Base-by-base conservation (phyloP, 768 basidiomycete species). In the Tylopilus subfusipes region DNA sequence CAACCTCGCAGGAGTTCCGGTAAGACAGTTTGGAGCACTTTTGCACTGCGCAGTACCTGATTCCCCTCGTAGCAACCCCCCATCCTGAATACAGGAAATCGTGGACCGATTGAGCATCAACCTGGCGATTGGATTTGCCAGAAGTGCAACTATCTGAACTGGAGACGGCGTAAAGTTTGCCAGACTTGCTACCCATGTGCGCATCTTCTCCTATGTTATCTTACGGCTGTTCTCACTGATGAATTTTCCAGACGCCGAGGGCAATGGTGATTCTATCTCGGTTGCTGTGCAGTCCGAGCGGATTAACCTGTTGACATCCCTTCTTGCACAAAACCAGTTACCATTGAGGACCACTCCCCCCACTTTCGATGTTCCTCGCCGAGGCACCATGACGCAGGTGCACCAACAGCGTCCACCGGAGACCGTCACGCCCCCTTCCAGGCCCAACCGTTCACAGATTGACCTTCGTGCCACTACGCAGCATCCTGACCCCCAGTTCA, bases 61-160 rank as follows among this genome's bases (percentile, higher is more conserved):
- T 56, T 27, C 38, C 29, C 46, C 5, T 34, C 24, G 18, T 67
- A 88, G 84, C 88, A 87, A 58, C 91, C 90, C 22, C 91, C 90
- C 52, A 93, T 93, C 63, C 74, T 93, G 59, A 93, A 93, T 67
- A 93, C 91, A 0, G 90, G 90, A 2, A 93, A 93, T 70, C 80
- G 86, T 52, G 90, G 90, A 24, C 90, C 91, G 9, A 93, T 93
- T 50, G 87, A 90, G 59, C 88, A 91, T 72, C 86, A 88, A 76
- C 86, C 86, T 7, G 86, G 86, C 18, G 87, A 88, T 73, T 88
- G 87, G 90, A 78, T 90, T 52, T 93, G 90, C 71, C 75, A 78
- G 59, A 89, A 87, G 67, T 93, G 91, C 70, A 87, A 88, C 64
- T 93, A 93, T 72, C 71, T 91, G 60, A 93, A 93, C 68, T 93